These are phyloP conservation scores for Fraxinus sp. DNA, from an alignment of 305 asterid genomes.

Conservation along the genomic window DNA sequence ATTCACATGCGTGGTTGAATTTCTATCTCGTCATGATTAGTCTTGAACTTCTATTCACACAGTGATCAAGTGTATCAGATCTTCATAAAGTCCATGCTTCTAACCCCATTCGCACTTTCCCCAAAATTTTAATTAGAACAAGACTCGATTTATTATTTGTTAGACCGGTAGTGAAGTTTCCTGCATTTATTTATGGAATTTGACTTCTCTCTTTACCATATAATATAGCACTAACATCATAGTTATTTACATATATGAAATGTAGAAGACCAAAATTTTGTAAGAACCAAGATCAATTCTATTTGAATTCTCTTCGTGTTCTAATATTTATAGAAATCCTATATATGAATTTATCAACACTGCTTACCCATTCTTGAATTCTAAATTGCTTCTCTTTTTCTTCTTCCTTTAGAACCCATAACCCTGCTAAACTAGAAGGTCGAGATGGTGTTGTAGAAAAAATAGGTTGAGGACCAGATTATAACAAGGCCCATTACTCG, in stretches of 20 bases:
- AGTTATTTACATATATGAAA: background rate
- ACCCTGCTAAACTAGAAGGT: background rate
- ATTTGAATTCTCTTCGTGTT: background rate
- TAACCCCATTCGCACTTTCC: background rate
- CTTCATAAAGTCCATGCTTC: background rate
- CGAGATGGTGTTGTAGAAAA: background rate
- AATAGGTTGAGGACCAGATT: background rate
- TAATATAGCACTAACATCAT: background rate
- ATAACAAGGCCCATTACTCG: background rate
- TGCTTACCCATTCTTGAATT: background rate
- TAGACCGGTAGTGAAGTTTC: background rate
- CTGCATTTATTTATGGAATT: background rate
- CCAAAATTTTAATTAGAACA: background rate
- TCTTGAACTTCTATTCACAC: background rate
- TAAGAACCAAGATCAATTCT: background rate
- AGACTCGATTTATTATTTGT: background rate
- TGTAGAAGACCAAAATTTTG: background rate
- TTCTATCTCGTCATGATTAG: constrained; percentile 19
- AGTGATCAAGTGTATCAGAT: background rate
- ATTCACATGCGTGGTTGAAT: constrained; percentile 19
- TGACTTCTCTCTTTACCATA: background rate
- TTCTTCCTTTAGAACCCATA: background rate
- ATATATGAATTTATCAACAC: background rate
- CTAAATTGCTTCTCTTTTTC: background rate
- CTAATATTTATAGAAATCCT: background rate